Evolutionary conservation across 495 filamentous ascomycete species (phyloP), one percentile per base, ranked within the genome.

Genomic region (Neurospora intermedia): DNA sequence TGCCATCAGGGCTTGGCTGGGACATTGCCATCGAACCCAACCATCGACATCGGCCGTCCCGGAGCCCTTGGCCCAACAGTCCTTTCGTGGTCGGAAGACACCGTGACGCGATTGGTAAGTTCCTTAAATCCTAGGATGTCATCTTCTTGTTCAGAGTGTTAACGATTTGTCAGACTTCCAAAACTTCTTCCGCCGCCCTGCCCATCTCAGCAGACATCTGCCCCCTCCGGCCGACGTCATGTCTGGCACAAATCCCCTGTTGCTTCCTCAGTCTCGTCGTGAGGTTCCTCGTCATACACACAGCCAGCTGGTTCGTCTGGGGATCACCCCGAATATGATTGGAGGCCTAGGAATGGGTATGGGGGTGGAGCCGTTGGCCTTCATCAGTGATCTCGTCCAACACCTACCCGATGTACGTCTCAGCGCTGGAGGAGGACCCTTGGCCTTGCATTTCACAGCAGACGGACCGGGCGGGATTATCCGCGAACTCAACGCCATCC

Each of bases 241-340:
- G 85, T 87, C 5, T 66, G 54, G 54, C 18, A 66, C 54, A 66
- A 97, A 97, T 77, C 94, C 94, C 69, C 85, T 97, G 16, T 87
- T 94, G 31, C 84, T 85, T 54, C 82, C 82, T 41, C 77, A 79
- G 35, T 35, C 76, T 18, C 79, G 73, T 35, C 31, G 27, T 35
- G 54, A 66, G 54, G 20, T 77, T 79, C 27, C 85, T 82, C 13
- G 77, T 73, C 35, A 69, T 66, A 27, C 54, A 16, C 54, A 77
- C 48, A 72, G 73, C 20, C 71, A 77, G n/a, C 71, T 82, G 54
- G 79, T 83, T 27, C 78, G 81, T n/a, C 72, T 84, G 7, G 80
- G 81, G 13, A 75, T 84, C 45, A 80, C 79, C 15, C 75, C 76
- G 6, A 71, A 72, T 23, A 43, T 83, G 39, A 42, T 74, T 2